These are phyloP conservation scores for Candida incommunis DNA, from an alignment of 805 yeast genomes.

Conservation along the genomic window DNA sequence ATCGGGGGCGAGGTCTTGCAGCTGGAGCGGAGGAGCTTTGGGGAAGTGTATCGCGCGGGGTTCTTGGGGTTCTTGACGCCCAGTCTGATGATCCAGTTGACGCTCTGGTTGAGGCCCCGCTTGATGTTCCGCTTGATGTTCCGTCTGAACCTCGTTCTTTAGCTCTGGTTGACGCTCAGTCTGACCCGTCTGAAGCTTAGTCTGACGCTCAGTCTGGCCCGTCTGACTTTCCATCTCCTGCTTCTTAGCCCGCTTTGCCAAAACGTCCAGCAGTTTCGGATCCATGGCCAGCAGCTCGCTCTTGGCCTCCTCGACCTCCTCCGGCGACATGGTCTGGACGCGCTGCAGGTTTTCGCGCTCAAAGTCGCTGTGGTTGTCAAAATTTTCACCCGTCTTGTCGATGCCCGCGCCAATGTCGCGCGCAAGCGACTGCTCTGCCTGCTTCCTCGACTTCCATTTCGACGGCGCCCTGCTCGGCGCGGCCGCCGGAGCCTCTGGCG, in stretches of 20 bases:
- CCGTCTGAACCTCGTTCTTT: constrained; percentile 19
- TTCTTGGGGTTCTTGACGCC: neutral
- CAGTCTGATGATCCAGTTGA: neutral
- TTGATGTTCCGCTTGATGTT: constrained; percentile 24
- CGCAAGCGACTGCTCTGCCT: neutral
- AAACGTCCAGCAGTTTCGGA: constrained; percentile 44
- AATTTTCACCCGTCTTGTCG: constrained; percentile 9
- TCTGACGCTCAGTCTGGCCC: neutral
- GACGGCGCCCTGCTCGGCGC: neutral
- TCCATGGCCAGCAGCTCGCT: constrained; percentile 55
- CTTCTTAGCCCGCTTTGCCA: constrained; percentile 30
- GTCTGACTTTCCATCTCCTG: constrained; percentile 14
- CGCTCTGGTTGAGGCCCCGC: neutral
- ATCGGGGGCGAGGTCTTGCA: constrained; percentile 61
- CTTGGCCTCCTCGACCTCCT: constrained; percentile 49
- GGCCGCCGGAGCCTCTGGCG: neutral
- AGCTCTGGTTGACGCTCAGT: neutral
- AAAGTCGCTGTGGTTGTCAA: constrained; percentile 57
- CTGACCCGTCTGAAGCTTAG: neutral
- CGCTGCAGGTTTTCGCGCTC: constrained; percentile 60
- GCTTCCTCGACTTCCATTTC: neutral
- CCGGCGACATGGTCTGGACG: constrained; percentile 46
- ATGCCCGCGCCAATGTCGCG: neutral
- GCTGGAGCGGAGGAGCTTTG: constrained; percentile 46
- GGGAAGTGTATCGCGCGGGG: constrained; percentile 23